Percentiles rank a stretch among this genome's conserved stretches.
Conservation (phyloP, 2,329 filamentous ascomycete genomes). For the Arthrobotrys iridis region DNA sequence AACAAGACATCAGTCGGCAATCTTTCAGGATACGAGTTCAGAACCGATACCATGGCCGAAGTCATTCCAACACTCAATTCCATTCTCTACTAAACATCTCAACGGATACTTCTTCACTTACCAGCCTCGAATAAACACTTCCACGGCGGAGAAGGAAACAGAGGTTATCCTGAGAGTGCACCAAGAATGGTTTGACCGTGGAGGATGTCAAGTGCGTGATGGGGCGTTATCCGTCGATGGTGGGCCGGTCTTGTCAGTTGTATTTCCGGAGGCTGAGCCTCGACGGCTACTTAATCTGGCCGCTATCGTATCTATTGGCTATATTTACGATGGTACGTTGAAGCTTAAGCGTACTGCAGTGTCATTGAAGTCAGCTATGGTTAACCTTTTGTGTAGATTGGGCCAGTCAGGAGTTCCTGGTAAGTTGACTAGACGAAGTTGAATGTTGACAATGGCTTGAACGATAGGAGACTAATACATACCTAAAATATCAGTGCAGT, state of each 20-base stretch:
- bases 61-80: background rate
- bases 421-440: background rate
- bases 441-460: background rate
- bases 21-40: background rate
- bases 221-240: slow-evolving; percentile 3
- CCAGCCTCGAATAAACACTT: slow-evolving; percentile 6
- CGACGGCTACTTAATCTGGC: slow-evolving; percentile 3
- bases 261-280: slow-evolving; percentile 5
- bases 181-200: slow-evolving; percentile 11
- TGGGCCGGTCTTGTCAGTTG: slow-evolving; percentile 2
- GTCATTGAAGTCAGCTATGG: background rate
- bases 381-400: background rate
- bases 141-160: slow-evolving; percentile 2
- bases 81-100: slow-evolving; percentile 2
- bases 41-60: background rate
- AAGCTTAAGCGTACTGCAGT: background rate
- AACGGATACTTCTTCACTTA: slow-evolving; percentile 3
- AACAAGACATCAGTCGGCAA: slow-evolving; percentile 9
- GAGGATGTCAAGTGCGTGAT: slow-evolving; percentile 8
- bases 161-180: slow-evolving; percentile 4
- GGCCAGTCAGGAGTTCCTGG: background rate
- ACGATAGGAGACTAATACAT: background rate
- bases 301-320: slow-evolving; percentile 7
- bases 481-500: background rate
- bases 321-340: slow-evolving; percentile 8